Evolutionary conservation across 2,329 filamentous ascomycete species (phyloP), one percentile per base, ranked within the genome.

Genomic region (Leptodontidium sp.): DNA sequence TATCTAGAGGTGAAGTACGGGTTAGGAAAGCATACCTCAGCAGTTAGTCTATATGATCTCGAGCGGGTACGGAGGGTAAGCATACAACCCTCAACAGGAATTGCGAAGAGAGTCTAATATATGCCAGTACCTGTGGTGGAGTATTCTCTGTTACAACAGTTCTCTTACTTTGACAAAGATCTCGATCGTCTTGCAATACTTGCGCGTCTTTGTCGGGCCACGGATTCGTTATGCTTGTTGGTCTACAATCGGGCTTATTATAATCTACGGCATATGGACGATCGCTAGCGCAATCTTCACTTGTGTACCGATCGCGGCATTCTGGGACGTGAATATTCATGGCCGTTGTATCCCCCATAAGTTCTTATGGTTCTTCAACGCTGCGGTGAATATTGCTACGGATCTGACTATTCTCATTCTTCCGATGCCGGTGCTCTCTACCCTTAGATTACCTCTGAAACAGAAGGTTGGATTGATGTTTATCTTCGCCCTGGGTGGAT

Each of bases 131-230:
- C 29, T 58, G 35, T 58, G 53, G 53, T 32, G 26, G 17, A 32
- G 26, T 29, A 35, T 26, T 38, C 53, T 58, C 29, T n/a, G 53
- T 58, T 58, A 58, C 29, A 62, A 17, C 5, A 29, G 40, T 14
- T 47, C 38, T 47, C 74, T 79, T 61, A 77, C 75, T 61, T 38
- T 80, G 24, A 76, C 77, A 71, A 81, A 81, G 70, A 72, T 79
- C 17, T 80, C 79, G 8, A 79, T 81, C 52, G 71, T 80, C 5
- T 69, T 80, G 32, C 79, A 79, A 24, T 80, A 81, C 75, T 77
- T 77, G 2, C 78, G 79, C 38, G 79, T 81, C 38, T 81, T 81
- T 64, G 61, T 74, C n/a, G 72, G 74, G 29, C 65, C 68, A 6
- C 68, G 63, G 26, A 77, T 77, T 45, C 73, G 68, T 21, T 52